A percentile compares a stretch with the other conserved stretches of the same genome.
Evolutionary conservation across 148 eudicot species (phyloP).

Genomic region (Chenopodium quinoa): DNA sequence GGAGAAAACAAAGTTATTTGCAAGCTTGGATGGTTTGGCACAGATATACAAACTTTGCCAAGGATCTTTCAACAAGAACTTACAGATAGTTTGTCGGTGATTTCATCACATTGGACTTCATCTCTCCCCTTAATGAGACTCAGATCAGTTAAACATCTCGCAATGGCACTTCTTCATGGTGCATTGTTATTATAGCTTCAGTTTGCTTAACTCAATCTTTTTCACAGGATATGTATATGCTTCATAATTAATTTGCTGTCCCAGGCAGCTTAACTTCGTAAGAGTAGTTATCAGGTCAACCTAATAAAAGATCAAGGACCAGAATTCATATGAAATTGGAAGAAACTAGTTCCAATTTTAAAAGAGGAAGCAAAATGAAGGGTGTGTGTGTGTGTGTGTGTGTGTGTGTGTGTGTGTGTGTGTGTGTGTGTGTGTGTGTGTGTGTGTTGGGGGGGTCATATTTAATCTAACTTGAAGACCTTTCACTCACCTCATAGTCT

Average conservation of each 20-base stretch:
- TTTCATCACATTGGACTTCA: not conserved
- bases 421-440: not conserved
- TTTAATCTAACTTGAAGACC: not conserved
- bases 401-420: not conserved
- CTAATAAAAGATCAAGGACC: conserved; percentile 37
- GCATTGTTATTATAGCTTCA: conserved; percentile 48
- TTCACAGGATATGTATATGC: conserved; percentile 81
- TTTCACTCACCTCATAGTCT: conserved; percentile 69
- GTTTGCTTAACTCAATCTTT: conserved; percentile 68
- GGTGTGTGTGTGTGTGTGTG: too few species aligned
- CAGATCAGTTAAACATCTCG: not conserved
- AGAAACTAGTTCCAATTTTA: not conserved
- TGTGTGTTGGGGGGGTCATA: not conserved
- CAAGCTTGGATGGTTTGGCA: conserved; percentile 2
- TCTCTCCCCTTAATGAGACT: not conserved
- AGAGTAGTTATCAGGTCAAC: conserved; percentile 88
- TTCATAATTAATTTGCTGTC: conserved; percentile 85
- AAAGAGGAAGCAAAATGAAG: not conserved
- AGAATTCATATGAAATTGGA: not conserved
- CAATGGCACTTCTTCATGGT: not conserved
- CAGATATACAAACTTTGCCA: not conserved
- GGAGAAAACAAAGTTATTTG: not conserved
- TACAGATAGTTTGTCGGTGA: not conserved
- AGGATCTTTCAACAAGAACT: conserved; percentile 4
- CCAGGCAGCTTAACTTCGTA: conserved; percentile 82